Evolutionary conservation across 306 rosid genomes (phyloP), one percentile per base, ranked within the genome.

Genomic region (Crataegus laevigata): DNA sequence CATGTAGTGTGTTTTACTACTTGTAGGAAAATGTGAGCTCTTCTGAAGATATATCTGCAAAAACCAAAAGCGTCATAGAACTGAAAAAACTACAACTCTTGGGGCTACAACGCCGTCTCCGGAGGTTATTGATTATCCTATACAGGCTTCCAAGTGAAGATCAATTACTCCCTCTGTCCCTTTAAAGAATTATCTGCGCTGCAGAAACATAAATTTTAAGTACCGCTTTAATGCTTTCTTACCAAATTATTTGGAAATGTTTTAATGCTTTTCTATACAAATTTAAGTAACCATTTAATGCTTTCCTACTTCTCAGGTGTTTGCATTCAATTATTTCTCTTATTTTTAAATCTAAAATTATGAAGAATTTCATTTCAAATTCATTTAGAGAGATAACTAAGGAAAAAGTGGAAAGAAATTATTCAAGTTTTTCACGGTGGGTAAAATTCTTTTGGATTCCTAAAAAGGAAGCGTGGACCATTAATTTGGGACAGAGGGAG

Each of bases 51-150:
- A 90, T 96, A 84, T 89, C 98, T 85, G 88, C 99, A 38, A 96
- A 90, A 85, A 96, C 99, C 68, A 92, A 85, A 84, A 96, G 98
- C 82, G 99, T 96, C 76, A 96, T 96, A 82, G 99, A 96, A 81
- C 90, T 96, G 89, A 96, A 96, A 80, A 96, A 96, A 63, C 98
- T 96, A 70, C 99, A 96, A 79, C 85, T 96, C 73, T 84, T 92
- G 80, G 94, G 89, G 70, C 97, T 96, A 67, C 99, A 96, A 77
- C 91, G 89, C 66, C 99, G 99, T 66, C 94, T 96, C n/a, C 84
- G 96, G 61, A 88, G 97, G 99, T 91, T 83, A 80, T 69, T 66
- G n/a, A 17, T 25, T 3, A 70, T 75, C 61, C 62, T 68, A 50
- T 32, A 66, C 47, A 66, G 18, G 8, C 66, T 74, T 74, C 30